Evolutionary conservation across 2,329 filamentous ascomycete species (phyloP).

Genomic region (Lasiodiplodia sp.): DNA sequence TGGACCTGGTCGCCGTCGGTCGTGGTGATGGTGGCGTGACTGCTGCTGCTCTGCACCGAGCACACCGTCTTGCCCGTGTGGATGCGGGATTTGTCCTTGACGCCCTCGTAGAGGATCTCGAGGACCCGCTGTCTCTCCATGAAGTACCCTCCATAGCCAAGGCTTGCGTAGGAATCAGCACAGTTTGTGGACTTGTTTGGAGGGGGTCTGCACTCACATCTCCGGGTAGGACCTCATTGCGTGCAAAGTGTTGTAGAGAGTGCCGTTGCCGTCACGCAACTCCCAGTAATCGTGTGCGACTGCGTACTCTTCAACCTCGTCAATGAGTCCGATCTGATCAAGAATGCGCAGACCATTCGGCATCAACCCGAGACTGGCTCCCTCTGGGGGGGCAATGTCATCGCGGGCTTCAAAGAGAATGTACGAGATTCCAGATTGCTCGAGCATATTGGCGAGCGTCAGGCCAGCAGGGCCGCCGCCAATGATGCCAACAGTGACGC

Average conservation of each 20-base stretch:
- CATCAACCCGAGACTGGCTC: conserved; percentile 27
- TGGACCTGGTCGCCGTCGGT: conserved; percentile 21
- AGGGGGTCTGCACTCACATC: background rate
- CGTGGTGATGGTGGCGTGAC: background rate
- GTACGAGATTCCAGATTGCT: conserved; percentile 22
- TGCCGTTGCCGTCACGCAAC: conserved; percentile 27
- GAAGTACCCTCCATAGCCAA: conserved; percentile 32
- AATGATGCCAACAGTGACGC: conserved; percentile 20
- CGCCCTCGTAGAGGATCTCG: conserved; percentile 36
- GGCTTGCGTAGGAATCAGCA: background rate
- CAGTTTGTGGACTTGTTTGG: no score
- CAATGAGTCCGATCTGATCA: conserved; percentile 23
- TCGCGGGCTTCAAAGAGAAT: conserved; percentile 36
- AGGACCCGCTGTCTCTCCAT: conserved; percentile 39
- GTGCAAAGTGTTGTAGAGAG: conserved; percentile 28
- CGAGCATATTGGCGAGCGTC: conserved; percentile 24
- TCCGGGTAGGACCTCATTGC: conserved; percentile 28
- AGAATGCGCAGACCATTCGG: conserved; percentile 29
- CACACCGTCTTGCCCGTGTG: conserved; percentile 31
- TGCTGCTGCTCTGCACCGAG: background rate
- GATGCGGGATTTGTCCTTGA: conserved; percentile 36
- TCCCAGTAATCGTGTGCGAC: conserved; percentile 6
- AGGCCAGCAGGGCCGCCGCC: conserved; percentile 18
- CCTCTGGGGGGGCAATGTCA: conserved; percentile 12
- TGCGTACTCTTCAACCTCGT: conserved; percentile 18